Evolutionary conservation across 1,284 basidiomycete genomes (phyloP), one percentile per base, ranked within the genome.

Genomic region (Austroboletus novae-zelandiae): DNA sequence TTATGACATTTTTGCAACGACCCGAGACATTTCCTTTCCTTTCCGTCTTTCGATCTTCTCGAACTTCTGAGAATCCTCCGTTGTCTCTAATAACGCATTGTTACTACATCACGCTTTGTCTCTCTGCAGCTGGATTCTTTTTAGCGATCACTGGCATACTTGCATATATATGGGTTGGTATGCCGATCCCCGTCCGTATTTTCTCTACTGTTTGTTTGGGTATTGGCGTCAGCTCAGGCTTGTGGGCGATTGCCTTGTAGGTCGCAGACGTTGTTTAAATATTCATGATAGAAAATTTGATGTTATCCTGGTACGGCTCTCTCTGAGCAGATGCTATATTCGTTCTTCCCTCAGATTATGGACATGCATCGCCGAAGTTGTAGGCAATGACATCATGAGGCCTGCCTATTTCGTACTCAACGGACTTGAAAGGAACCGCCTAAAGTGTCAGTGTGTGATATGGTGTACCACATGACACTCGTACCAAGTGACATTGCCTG

Each of bases 141-240:
- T 45, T 64, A 37, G 63, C 57, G 2, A 29, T 70, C 27, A 48
- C 44, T 15, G 68, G 68, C 9, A 59, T 66, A 47, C 53, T 66
- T 17, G 18, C 50, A 11, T 66, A 61, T 43, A 18, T 51, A 37
- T 66, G 65, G 65, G 42, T 45, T 40, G 63, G 52, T 25, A 43
- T 66, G 43, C 51, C 52, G 9, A 20, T 35, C 31, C 17, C 45
- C 1, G 66, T 66, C 29, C 65, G 67, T 31, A 56, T 70, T 18
- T 64, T 57, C 9, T 48, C 64, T 23, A 66, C 65, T 1, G 18
- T 54, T 9, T 69, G 62, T 51, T 40, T 69, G 31, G 58, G 57
- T 9, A 11, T 66, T n/a, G 48, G 55, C 23, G 1, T 61, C 29
- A 40, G 58, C 29, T 51, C 55, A 4, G 46, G 41, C 4, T 5